Conservation (phyloP, 2,329 filamentous ascomycete genomes). For the Corniculantispora saksenae region DNA sequence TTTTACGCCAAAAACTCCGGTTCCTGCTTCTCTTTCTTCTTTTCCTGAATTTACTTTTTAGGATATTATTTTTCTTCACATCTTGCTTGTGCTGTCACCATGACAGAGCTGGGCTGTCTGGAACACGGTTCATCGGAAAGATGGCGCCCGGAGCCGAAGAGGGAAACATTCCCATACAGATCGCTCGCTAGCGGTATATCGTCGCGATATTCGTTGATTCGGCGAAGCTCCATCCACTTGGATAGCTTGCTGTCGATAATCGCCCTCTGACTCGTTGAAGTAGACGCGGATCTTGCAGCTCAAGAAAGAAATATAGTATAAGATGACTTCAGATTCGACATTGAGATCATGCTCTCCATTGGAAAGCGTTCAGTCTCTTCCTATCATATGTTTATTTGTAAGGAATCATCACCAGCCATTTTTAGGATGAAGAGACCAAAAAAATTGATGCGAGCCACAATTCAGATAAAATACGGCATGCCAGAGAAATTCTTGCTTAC, state of each 20-base stretch:
- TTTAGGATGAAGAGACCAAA: slow-evolving; percentile 36
- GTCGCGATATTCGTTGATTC: not conserved
- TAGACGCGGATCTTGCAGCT: not conserved
- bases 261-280: not conserved
- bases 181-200: not conserved
- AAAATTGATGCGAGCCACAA: slow-evolving; percentile 25
- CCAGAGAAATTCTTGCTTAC: slow-evolving; percentile 26
- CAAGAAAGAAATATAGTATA: not conserved
- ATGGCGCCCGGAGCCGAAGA: no score
- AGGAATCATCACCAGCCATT: slow-evolving; percentile 63
- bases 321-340: slow-evolving; percentile 60
- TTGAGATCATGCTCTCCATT: slow-evolving; percentile 62
- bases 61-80: not conserved
- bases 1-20: no score
- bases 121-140: not conserved
- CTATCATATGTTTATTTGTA: slow-evolving; percentile 60
- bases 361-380: slow-evolving; percentile 66
- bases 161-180: not conserved
- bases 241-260: not conserved
- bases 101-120: no score
- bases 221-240: not conserved
- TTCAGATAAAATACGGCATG: slow-evolving; percentile 25
- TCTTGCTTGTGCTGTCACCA: not conserved
- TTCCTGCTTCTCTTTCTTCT: no score
- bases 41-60: no score